Evolutionary conservation across 164 flowering plant species (phyloP).

Genomic region (Nelumbo lutea): DNA sequence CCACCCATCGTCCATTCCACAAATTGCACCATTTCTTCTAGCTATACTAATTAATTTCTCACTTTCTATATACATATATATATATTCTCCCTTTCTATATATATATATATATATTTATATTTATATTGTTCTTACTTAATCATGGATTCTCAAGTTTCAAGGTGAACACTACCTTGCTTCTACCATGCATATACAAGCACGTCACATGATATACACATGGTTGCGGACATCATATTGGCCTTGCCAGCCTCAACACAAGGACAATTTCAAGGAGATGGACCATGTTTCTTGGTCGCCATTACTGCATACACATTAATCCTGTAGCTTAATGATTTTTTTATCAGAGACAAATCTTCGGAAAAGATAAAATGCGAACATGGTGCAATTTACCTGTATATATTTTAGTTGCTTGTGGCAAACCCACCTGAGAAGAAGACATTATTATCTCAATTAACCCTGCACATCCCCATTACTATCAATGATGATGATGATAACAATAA

Average conservation of each 20-base stretch:
- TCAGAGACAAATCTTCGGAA: not conserved
- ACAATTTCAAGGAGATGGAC: slow-evolving; percentile 22
- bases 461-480: slow-evolving; percentile 15
- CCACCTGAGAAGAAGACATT: slow-evolving; percentile 17
- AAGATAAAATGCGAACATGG: slow-evolving; percentile 7
- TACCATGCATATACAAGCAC: not conserved
- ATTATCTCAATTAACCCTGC: slow-evolving; percentile 23
- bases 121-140: no score
- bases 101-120: no score
- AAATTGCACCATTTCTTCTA: not conserved
- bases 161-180: no score
- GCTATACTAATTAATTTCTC: not conserved
- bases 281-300: slow-evolving; percentile 16
- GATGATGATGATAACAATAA: not conserved
- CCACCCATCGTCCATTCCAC: not conserved
- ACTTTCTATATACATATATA: not conserved
- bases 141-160: no score
- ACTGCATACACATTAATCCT: slow-evolving; percentile 11
- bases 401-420: slow-evolving; percentile 19
- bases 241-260: slow-evolving; percentile 14
- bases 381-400: slow-evolving; percentile 23
- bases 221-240: slow-evolving; percentile 18
- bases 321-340: not conserved
- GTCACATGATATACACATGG: slow-evolving; percentile 9
- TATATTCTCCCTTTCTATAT: no score